These are phyloP conservation scores for Aspergillus aculeatinus DNA, from an alignment of 2,329 filamentous ascomycete genomes.

Conservation along the genomic window DNA sequence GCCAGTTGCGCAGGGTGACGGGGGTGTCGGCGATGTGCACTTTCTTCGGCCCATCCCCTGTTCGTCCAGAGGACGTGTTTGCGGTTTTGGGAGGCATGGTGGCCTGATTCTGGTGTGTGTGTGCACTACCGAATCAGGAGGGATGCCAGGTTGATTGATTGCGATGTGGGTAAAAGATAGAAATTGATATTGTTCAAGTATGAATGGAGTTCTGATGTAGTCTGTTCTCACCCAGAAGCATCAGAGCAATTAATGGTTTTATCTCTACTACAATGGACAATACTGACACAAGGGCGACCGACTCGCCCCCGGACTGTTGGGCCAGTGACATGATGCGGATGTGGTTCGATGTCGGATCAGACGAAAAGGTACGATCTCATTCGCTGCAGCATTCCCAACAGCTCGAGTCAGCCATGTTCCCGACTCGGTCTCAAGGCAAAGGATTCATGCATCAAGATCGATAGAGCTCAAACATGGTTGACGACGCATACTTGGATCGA, in stretches of 20 bases:
- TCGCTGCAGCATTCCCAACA: not conserved
- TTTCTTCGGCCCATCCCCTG: not conserved
- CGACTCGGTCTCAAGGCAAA: not conserved
- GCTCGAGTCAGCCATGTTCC: not conserved
- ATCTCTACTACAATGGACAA: not conserved
- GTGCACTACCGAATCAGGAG: not conserved
- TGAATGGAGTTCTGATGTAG: too few species aligned
- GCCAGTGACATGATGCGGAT: not conserved
- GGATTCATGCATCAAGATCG: not conserved
- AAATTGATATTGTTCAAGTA: too few species aligned
- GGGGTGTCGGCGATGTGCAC: constrained; percentile 9
- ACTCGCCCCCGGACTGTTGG: not conserved
- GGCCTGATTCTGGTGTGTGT: not conserved
- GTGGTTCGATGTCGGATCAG: not conserved
- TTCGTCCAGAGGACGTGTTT: not conserved
- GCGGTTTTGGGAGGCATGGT: not conserved
- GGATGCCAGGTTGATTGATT: not conserved
- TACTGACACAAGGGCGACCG: not conserved
- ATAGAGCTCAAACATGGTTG: not conserved
- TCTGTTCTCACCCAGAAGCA: too few species aligned
- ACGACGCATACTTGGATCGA: not conserved
- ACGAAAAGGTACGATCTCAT: not conserved
- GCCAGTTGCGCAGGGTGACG: constrained; percentile 10
- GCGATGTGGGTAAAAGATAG: not conserved
- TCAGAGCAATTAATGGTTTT: not conserved